A percentile compares a stretch with the other conserved stretches of the same genome.
Evolutionary conservation across 305 asterid genomes (phyloP).

Genomic region (Fraxinus paxiana): DNA sequence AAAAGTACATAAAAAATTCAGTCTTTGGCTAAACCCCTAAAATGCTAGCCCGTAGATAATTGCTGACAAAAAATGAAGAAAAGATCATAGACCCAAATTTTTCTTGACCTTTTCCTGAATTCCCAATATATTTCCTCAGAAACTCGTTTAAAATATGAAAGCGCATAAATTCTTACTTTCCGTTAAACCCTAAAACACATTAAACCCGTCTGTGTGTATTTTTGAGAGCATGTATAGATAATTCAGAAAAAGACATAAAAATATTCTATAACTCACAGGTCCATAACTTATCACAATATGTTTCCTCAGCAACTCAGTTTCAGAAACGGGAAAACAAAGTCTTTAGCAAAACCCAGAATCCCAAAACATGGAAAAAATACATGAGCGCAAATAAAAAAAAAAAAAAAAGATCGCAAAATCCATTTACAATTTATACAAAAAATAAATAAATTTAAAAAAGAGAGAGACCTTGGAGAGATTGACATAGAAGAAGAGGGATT

Average conservation of each 20-base stretch:
- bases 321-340: background rate
- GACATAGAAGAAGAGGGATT: conserved; percentile 34
- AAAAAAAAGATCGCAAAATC: background rate
- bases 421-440: background rate
- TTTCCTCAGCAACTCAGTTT: background rate
- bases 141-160: background rate
- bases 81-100: background rate
- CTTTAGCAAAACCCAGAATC: background rate
- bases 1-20: background rate
- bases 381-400: background rate
- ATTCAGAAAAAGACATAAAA: background rate
- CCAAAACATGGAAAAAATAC: background rate
- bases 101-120: background rate
- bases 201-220: background rate
- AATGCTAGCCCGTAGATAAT: background rate
- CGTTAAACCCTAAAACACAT: background rate
- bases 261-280: background rate
- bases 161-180: background rate
- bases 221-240: background rate
- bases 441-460: background rate
- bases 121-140: background rate
- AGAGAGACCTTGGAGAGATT: conserved; percentile 31
- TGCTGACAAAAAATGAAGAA: background rate
- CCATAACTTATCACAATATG: background rate
- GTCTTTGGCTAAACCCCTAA: background rate